These are phyloP conservation scores for button mushroom (Agaricus bisporus) DNA, from an alignment of 768 basidiomycete species.

Conservation along the genomic window DNA sequence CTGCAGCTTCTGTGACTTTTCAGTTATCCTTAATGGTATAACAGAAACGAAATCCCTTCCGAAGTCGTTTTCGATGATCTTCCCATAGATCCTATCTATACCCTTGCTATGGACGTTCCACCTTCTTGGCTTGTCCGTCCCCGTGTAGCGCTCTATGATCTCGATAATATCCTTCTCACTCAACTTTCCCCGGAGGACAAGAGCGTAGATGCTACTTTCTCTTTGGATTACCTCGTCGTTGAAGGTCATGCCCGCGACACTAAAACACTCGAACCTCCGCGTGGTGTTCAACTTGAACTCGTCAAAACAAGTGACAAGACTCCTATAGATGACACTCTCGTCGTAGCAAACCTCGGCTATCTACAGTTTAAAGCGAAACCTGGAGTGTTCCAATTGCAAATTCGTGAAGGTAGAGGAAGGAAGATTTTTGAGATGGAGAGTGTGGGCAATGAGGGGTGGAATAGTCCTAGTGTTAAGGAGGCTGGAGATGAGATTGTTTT, in stretches of 20 bases:
- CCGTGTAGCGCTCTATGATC: conserved; percentile 80
- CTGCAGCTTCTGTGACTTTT: not conserved
- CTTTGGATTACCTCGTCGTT: conserved; percentile 85
- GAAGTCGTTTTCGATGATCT: conserved; percentile 63
- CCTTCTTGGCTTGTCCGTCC: conserved; percentile 93
- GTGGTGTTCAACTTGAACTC: conserved; percentile 89
- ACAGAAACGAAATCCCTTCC: conserved; percentile 53
- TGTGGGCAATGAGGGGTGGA: conserved; percentile 86
- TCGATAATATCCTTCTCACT: conserved; percentile 90
- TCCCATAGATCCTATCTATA: conserved; percentile 86
- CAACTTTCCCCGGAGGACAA: conserved; percentile 53
- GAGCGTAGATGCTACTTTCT: conserved; percentile 74
- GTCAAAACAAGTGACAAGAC: conserved; percentile 32
- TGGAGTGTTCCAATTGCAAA: conserved; percentile 78
- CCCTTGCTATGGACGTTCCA: conserved; percentile 89
- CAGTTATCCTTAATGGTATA: not conserved
- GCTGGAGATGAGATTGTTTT: conserved; percentile 74
- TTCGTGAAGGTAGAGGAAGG: conserved; percentile 68
- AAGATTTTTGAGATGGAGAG: conserved; percentile 81
- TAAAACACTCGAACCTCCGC: conserved; percentile 59
- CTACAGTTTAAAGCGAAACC: conserved; percentile 93
- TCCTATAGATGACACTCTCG: conserved; percentile 78
- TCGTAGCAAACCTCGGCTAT: conserved; percentile 94
- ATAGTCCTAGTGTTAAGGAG: conserved; percentile 62
- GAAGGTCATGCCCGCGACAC: conserved; percentile 91